A percentile compares a stretch with the other conserved stretches of the same genome.
These are phyloP conservation scores for Suillus cothurnatus DNA, from an alignment of 768 basidiomycete genomes.

Conservation along the genomic window DNA sequence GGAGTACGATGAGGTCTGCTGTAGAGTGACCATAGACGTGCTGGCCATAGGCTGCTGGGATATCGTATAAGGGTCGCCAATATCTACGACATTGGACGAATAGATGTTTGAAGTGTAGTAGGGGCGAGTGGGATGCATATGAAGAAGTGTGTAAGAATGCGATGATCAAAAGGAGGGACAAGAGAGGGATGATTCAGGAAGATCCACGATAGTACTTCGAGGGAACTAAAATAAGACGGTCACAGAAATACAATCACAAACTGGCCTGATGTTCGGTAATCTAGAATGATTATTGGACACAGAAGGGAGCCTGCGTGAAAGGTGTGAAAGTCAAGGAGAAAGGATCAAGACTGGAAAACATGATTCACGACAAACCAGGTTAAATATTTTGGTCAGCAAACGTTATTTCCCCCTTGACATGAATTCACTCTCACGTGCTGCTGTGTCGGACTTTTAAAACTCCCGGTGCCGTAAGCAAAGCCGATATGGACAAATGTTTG, in stretches of 20 bases:
- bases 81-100: slow-evolving; percentile 30
- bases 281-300: not conserved
- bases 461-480: not conserved
- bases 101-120: slow-evolving; percentile 18
- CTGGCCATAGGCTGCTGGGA: slow-evolving; percentile 1
- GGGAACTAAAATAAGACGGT: slow-evolving; percentile 18
- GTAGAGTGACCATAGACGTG: slow-evolving; percentile 16
- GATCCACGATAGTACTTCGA: slow-evolving; percentile 15
- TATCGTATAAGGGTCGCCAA: slow-evolving; percentile 20
- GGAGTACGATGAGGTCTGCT: slow-evolving; percentile 9
- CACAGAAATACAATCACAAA: not conserved
- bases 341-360: not conserved
- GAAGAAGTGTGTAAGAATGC: not conserved
- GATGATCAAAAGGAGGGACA: slow-evolving; percentile 5
- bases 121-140: slow-evolving; percentile 22
- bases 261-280: not conserved
- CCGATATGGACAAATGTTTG: not conserved
- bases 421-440: not conserved
- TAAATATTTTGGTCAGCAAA: slow-evolving; percentile 8
- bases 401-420: slow-evolving; percentile 3
- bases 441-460: not conserved
- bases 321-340: slow-evolving; percentile 6
- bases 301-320: not conserved
- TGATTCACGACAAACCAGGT: slow-evolving; percentile 1
- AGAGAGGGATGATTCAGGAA: slow-evolving; percentile 9